Conservation (phyloP, 164 flowering plant genomes). For the Hamamelis virginiana region DNA sequence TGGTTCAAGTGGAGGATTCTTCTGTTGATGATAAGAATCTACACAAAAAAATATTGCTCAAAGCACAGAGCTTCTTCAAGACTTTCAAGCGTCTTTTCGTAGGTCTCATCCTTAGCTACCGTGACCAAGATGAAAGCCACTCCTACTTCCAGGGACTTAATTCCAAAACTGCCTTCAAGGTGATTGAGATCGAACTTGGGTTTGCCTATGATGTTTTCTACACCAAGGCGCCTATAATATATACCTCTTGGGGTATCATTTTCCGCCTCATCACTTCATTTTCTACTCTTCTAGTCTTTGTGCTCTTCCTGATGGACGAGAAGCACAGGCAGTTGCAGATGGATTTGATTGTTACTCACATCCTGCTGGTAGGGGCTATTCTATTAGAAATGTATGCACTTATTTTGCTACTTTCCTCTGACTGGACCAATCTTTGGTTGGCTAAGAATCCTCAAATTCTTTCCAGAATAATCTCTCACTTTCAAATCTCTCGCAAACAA, state of each 20-base stretch:
- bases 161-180: slow-evolving; percentile 15
- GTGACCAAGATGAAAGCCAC: slow-evolving; percentile 19
- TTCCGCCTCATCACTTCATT: no score
- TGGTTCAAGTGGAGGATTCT: neutral
- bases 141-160: neutral
- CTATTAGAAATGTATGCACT: slow-evolving; percentile 19
- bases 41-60: neutral
- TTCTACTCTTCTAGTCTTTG: no score
- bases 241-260: no score
- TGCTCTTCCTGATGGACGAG: neutral
- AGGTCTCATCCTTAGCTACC: slow-evolving; percentile 29
- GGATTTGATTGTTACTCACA: slow-evolving; percentile 16
- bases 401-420: slow-evolving; percentile 11
- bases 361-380: slow-evolving; percentile 19
- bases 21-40: no score
- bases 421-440: slow-evolving; percentile 17
- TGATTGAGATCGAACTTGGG: slow-evolving; percentile 33
- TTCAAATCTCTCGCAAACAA: neutral
- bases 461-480: no score
- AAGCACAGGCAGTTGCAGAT: neutral
- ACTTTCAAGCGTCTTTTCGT: slow-evolving; percentile 31
- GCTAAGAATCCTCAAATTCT: no score
- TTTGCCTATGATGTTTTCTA: no score
- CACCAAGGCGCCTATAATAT: no score
- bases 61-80: slow-evolving; percentile 10